Evolutionary conservation across 345 rosid genomes (phyloP).

Genomic region (Salix purpurea): DNA sequence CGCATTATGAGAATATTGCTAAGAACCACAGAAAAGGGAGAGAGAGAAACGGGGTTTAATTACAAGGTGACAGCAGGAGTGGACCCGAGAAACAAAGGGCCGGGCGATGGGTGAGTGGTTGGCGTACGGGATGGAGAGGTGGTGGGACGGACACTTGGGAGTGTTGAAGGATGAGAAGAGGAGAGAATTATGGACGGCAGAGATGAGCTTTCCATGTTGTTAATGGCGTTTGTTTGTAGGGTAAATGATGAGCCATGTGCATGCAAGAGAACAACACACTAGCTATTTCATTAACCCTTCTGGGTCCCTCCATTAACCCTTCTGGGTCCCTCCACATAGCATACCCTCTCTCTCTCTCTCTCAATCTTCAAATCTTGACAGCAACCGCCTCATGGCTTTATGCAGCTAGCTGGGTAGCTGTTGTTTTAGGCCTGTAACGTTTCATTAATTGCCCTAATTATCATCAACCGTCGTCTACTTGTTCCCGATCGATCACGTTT

Average conservation of each 20-base stretch:
- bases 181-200: neutral
- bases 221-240: neutral
- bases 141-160: neutral
- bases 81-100: neutral
- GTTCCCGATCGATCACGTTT: neutral
- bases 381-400: neutral
- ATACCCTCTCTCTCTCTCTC: neutral
- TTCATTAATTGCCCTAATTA: neutral
- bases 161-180: neutral
- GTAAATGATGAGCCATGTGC: constrained; percentile 6
- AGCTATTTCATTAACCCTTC: neutral
- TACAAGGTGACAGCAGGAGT: neutral
- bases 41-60: neutral
- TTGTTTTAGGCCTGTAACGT: neutral
- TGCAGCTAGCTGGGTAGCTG: neutral
- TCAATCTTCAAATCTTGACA: neutral
- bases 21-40: neutral
- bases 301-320: neutral
- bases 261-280: neutral
- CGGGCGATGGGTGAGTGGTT: neutral
- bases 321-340: neutral
- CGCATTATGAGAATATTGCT: neutral
- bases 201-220: neutral
- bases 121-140: neutral
- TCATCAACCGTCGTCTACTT: neutral